Evolutionary conservation across 2,329 filamentous ascomycete genomes (phyloP), one percentile per base, ranked within the genome.

Genomic region (Cordyceps fumosorosea): DNA sequence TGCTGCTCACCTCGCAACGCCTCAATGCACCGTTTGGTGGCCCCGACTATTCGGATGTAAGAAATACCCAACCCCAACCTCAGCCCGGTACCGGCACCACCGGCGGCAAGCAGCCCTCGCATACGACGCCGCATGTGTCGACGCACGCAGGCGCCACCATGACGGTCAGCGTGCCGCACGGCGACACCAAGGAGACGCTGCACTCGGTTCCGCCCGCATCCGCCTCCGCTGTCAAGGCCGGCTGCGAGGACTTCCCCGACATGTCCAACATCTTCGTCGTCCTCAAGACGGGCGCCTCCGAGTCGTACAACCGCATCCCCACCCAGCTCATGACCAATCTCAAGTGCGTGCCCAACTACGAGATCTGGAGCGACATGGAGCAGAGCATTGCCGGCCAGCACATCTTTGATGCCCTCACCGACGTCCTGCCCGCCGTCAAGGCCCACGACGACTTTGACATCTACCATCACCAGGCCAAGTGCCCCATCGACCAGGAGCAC

Each of bases 341-440:
- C 11, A 76, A 75, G 56, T 84, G 82, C 65, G 67, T 80, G 10
- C 72, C 75, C 55, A 76, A 84, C 56, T 81, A 79, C 61, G 75
- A 85, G 57, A 74, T 86, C 67, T 89, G 85, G 70, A 81, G 81
- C 45, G 84, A 89, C 65, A 74, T 86, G 62, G 75, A 77, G 29
- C 77, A 82, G 67, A 72, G 71, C 10, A 74, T 84, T 40, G 79
- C 72, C 8, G 78, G 78, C 5, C 71, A 76, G 59, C 70, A 75
- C 29, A 71, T 83, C 54, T 71, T 75, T 56, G 81, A 84, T 67
- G 78, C 77, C 52, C 74, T 83, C 26, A 75, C 78, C 55, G 74
- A 72, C 2, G 78, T 83, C 2, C 65, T 76, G n/a, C 67, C 72
- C 34, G 73, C 76, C 22, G 75, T 77, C 42, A 77, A 76, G 66